Evolutionary conservation across 164 flowering plant genomes (phyloP).

Genomic region (Chimonanthus praecox): DNA sequence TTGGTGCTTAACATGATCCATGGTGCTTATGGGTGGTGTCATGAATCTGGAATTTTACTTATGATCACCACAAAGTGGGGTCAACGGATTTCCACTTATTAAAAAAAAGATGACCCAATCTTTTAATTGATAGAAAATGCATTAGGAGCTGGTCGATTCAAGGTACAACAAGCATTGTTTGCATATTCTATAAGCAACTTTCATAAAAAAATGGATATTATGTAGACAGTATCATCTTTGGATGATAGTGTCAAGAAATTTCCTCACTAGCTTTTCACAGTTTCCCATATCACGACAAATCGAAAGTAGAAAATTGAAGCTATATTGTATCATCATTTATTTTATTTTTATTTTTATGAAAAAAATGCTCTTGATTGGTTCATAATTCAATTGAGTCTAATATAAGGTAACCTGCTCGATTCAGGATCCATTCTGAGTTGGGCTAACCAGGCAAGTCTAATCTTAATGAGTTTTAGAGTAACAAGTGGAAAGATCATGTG

Average conservation of each 20-base stretch:
- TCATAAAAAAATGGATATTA: neutral
- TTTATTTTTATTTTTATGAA: neutral
- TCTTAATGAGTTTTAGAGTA: no score
- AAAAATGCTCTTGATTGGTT: neutral
- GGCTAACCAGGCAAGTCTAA: no score
- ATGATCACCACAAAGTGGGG: no score
- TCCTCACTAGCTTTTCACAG: conserved; percentile 9
- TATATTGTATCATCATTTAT: neutral
- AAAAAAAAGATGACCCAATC: neutral
- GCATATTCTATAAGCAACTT: neutral
- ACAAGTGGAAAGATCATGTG: neutral
- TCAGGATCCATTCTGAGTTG: no score
- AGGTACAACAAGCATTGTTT: neutral
- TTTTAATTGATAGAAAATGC: neutral
- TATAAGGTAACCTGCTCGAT: no score
- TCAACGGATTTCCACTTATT: no score
- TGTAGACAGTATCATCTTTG: conserved; percentile 12
- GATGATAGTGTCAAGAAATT: conserved; percentile 18
- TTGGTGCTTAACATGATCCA: no score
- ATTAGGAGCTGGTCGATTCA: neutral
- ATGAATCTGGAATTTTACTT: no score
- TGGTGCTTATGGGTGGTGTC: no score
- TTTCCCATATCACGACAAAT: neutral
- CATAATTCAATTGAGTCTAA: neutral
- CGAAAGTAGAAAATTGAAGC: neutral